These are phyloP conservation scores for Penicillium malachiteum DNA, from an alignment of 495 filamentous ascomycete species.

Conservation along the genomic window DNA sequence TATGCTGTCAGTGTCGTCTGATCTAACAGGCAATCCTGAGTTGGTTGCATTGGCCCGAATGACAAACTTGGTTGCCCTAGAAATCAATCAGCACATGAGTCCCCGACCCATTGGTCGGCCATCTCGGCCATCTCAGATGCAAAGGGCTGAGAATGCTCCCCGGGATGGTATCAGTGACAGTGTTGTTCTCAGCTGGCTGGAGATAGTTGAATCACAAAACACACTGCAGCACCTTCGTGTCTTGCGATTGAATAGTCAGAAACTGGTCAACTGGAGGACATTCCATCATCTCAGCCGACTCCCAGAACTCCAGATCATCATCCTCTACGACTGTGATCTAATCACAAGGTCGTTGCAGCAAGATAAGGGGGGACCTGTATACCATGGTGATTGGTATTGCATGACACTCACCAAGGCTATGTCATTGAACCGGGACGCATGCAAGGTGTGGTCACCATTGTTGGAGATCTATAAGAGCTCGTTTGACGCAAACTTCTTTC, in stretches of 20 bases:
- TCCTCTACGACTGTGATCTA: no score
- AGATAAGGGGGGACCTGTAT: no score
- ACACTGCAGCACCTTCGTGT: slow-evolving; percentile 37
- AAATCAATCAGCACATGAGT: slow-evolving; percentile 17
- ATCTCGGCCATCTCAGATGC: no score
- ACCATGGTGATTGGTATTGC: no score
- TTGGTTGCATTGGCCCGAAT: slow-evolving; percentile 34
- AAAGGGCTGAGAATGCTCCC: not conserved
- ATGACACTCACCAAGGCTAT: no score
- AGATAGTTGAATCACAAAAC: slow-evolving; percentile 23
- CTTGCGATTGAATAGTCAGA: slow-evolving; percentile 32
- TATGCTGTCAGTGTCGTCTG: slow-evolving; percentile 27
- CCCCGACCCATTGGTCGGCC: not conserved
- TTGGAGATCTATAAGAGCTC: no score
- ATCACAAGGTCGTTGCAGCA: no score
- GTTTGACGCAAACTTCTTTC: no score
- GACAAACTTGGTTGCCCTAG: slow-evolving; percentile 39
- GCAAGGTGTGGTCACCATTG: no score
- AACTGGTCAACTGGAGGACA: not conserved
- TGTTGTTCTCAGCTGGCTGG: slow-evolving; percentile 39
- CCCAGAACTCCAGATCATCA: no score
- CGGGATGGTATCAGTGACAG: slow-evolving; percentile 30
- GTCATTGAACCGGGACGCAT: no score
- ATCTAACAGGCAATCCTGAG: slow-evolving; percentile 29
- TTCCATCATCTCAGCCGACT: no score